Evolutionary conservation across 2,329 filamentous ascomycete genomes (phyloP), one percentile per base, ranked within the genome.

Genomic region (Ciborinia camelliae): DNA sequence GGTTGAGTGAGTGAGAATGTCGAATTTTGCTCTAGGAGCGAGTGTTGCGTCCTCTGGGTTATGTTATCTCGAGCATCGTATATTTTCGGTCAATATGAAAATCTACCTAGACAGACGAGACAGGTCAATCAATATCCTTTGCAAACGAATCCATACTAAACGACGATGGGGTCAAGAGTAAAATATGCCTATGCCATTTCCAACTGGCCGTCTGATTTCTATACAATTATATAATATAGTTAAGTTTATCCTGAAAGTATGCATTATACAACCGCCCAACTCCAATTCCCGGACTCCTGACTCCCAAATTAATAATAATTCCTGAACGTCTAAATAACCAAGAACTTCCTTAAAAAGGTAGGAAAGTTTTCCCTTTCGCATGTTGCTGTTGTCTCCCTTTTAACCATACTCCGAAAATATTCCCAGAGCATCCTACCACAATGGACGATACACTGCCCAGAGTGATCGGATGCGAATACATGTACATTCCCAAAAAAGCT

Each of bases 401-500:
- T n/a, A 63, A 37, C 43, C 32, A 58, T 15, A 26, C 52, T 10
- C 62, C 62, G 7, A 63, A 4, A 12, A 63, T 50, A 3, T 35
- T 43, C 3, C 62, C 62, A 4, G 43, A 58, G 37, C 52, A 63
- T 32, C 62, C 62, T 20, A 63, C 39, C 20, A 63, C 12, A 14
- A 63, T 59, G 20, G 41, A 41, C 9, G 52, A 47, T 23, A 63
- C 43, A 15, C 52, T 59, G 12, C 26, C 41, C 4, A 58, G 2
- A 28, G 18, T 41, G 14, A 59, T 50, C 26, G 52, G 62, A 41
- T 50, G 20, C 18, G 37, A 47, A 57, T 41, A 63, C 8, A 59
- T 32, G 5, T 50, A 58, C 53, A 63, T 30, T n/a, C 52, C 62
- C 26, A 63, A 41, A 9, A 63, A 41, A 4, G 62, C 52, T n/a